Percentiles rank a stretch among this genome's conserved stretches.
Conservation (phyloP, 345 rosid genomes). For the Aquilaria malaccensis region DNA sequence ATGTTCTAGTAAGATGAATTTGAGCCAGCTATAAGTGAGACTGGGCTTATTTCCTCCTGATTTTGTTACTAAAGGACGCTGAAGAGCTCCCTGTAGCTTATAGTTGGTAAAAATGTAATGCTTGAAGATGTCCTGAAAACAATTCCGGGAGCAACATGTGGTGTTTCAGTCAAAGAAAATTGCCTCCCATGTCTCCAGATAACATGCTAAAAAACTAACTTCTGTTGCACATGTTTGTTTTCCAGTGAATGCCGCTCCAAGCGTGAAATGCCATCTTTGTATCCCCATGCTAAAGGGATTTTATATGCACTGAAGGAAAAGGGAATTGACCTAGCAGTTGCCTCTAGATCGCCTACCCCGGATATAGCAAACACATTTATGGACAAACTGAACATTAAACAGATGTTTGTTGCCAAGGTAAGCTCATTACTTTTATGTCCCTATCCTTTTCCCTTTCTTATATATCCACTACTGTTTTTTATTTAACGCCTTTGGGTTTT, state of each 20-base stretch:
- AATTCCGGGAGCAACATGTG: too few species aligned
- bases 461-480: not conserved
- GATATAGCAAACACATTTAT: constrained; percentile 66
- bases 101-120: too few species aligned
- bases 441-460: not conserved
- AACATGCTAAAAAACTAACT: too few species aligned
- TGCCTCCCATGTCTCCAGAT: too few species aligned
- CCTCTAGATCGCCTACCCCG: constrained; percentile 73
- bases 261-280: constrained; percentile 69
- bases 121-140: too few species aligned
- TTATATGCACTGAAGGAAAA: constrained; percentile 59
- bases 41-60: too few species aligned
- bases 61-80: too few species aligned
- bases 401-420: constrained; percentile 64
- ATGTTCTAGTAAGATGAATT: too few species aligned
- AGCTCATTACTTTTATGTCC: not conserved
- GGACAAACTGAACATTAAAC: constrained; percentile 48
- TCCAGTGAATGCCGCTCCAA: constrained; percentile 58
- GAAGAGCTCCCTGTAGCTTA: too few species aligned
- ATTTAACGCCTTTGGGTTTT: not conserved
- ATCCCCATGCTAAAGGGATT: constrained; percentile 72
- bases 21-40: too few species aligned
- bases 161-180: too few species aligned
- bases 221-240: not conserved
- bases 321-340: constrained; percentile 67